Evolutionary conservation across 1,284 basidiomycete genomes (phyloP).

Genomic region (Ceratobasidium sp.): DNA sequence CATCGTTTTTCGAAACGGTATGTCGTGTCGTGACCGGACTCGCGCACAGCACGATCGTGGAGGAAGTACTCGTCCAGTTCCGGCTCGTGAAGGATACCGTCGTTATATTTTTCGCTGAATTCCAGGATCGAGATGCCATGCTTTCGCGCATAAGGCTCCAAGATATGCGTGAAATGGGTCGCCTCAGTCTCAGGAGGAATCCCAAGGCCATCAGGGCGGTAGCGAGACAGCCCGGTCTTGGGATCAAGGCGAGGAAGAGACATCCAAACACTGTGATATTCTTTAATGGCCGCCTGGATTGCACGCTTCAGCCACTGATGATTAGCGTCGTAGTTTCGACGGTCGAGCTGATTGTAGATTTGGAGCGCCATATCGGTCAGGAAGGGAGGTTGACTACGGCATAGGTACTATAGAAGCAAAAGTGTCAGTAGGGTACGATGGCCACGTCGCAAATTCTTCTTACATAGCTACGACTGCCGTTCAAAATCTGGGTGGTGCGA

Average conservation of each 20-base stretch:
- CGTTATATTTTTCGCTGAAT: conserved; percentile 96
- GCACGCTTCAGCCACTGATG: conserved; percentile 93
- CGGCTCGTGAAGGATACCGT: conserved; percentile 86
- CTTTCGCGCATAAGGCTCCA: conserved; percentile 94
- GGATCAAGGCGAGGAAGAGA: conserved; percentile 92
- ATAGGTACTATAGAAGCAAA: conserved; percentile 80
- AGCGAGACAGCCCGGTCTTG: conserved; percentile 93
- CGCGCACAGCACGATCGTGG: conserved; percentile 94
- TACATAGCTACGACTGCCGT: conserved; percentile 59
- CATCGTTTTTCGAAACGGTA: conserved; percentile 96
- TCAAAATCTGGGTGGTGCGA: conserved; percentile 55
- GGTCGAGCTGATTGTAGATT: conserved; percentile 95
- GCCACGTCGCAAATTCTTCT: conserved; percentile 43
- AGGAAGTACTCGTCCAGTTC: conserved; percentile 96
- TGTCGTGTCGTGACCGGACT: conserved; percentile 96
- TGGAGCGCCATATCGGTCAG: conserved; percentile 98
- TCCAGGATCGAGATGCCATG: conserved; percentile 96
- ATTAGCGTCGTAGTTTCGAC: conserved; percentile 84
- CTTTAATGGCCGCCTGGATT: conserved; percentile 97
- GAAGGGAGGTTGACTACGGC: conserved; percentile 97
- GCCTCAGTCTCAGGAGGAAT: conserved; percentile 99
- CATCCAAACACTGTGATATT: conserved; percentile 98
- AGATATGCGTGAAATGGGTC: conserved; percentile 96
- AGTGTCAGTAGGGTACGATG: conserved; percentile 68
- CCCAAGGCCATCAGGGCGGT: conserved; percentile 92